phyloP scores from a whole-genome alignment of 2,329 filamentous ascomycete species.

The Trichoderma arundinaceum region DNA sequence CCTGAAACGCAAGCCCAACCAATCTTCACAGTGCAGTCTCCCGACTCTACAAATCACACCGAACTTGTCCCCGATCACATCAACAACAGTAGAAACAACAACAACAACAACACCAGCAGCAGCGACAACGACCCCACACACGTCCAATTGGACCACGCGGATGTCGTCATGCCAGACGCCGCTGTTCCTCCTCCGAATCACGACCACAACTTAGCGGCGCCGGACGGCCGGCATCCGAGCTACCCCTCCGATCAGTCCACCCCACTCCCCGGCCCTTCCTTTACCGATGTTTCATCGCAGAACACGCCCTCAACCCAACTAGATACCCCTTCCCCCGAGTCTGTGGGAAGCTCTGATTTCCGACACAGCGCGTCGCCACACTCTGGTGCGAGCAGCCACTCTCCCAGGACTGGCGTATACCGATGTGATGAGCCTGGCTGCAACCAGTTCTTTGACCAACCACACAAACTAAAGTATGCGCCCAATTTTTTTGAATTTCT shows the following conservation, averaged over 20 bases:
- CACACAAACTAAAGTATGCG: slow-evolving; percentile 64
- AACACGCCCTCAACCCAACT: slow-evolving; percentile 56
- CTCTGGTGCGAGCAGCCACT: slow-evolving; percentile 37
- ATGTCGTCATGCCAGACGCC: slow-evolving; percentile 23
- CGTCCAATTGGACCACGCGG: background rate
- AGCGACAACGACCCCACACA: slow-evolving; percentile 1
- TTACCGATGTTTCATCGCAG: slow-evolving; percentile 49
- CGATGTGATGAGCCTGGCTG: slow-evolving; percentile 48
- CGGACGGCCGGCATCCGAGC: slow-evolving; percentile 41
- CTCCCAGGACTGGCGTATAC: slow-evolving; percentile 42
- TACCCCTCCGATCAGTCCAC: slow-evolving; percentile 52
- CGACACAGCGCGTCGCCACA: slow-evolving; percentile 47
- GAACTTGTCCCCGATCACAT: slow-evolving; percentile 26
- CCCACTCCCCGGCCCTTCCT: slow-evolving; percentile 47
- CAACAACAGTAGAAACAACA: slow-evolving; percentile 1
- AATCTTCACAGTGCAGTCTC: slow-evolving; percentile 40
- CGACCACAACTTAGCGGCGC: slow-evolving; percentile 1
- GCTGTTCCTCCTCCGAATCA: background rate
- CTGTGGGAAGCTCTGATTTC: slow-evolving; percentile 46
- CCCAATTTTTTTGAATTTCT: slow-evolving; percentile 3
- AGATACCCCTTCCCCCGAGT: slow-evolving; percentile 50
- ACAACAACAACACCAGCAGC: background rate
- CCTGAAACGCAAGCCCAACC: slow-evolving; percentile 31
- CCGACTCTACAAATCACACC: slow-evolving; percentile 37
- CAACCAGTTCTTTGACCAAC: slow-evolving; percentile 57